Conservation (phyloP, 1,139 yeast species). For the Taphrina wiesneri region DNA sequence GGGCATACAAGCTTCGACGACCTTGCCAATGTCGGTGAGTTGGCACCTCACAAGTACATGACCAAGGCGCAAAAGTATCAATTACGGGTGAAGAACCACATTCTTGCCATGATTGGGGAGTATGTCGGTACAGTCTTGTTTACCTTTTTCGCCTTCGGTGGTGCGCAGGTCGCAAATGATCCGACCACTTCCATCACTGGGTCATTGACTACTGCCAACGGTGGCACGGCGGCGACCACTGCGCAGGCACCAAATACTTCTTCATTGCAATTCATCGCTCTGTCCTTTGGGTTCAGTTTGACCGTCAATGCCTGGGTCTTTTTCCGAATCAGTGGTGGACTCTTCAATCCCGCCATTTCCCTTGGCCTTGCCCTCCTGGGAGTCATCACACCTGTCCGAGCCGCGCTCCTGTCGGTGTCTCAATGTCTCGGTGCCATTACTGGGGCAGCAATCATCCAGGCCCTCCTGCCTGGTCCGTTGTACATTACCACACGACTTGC, state of each 20-base stretch:
- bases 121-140: slow-evolving; percentile 84
- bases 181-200: slow-evolving; percentile 24
- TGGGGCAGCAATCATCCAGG: slow-evolving; percentile 70
- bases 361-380: slow-evolving; percentile 63
- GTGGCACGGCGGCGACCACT: slow-evolving; percentile 12
- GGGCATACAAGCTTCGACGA: slow-evolving; percentile 2
- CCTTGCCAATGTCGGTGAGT: not conserved
- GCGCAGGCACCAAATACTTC: slow-evolving; percentile 30
- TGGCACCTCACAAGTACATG: slow-evolving; percentile 1
- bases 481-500: slow-evolving; percentile 10
- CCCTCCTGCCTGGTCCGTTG: slow-evolving; percentile 19
- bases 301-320: slow-evolving; percentile 73
- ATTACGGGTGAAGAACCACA: slow-evolving; percentile 24
- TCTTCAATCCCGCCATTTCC: slow-evolving; percentile 25
- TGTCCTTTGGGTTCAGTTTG: slow-evolving; percentile 86
- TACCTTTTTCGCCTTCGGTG: slow-evolving; percentile 76
- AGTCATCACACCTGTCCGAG: slow-evolving; percentile 74
- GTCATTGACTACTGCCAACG: slow-evolving; percentile 51
- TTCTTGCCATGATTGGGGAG: slow-evolving; percentile 61
- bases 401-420: slow-evolving; percentile 61
- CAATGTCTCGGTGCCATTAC: slow-evolving; percentile 87
- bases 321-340: slow-evolving; percentile 80
- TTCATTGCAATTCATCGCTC: slow-evolving; percentile 68
- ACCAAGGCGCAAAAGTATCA: slow-evolving; percentile 15
- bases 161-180: slow-evolving; percentile 52